phyloP scores from a whole-genome alignment of 2,329 filamentous ascomycete species.

The Pseudogymnoascus sp. region DNA sequence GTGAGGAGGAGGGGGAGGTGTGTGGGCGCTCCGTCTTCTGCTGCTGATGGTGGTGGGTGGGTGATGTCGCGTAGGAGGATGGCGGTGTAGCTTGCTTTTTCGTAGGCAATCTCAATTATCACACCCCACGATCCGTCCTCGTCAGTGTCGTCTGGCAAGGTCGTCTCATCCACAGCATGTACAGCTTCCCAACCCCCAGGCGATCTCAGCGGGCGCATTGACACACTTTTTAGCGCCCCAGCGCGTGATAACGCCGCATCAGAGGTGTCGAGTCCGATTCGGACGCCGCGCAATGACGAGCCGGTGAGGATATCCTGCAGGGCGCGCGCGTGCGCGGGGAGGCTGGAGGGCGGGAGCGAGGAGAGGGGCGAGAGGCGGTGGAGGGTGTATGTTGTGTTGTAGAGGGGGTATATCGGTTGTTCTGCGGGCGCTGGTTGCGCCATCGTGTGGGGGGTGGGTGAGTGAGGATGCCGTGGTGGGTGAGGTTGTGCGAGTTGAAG shows the following conservation, averaged over 20 bases:
- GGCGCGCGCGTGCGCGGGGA: conserved; percentile 32
- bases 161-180: conserved; percentile 15
- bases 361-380: conserved; percentile 40
- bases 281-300: conserved; percentile 37
- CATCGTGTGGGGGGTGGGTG: not conserved
- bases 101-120: conserved; percentile 23
- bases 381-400: conserved; percentile 36
- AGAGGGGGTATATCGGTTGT: conserved; percentile 32
- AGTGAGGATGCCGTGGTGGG: not conserved
- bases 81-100: conserved; percentile 24
- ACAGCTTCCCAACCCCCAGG: conserved; percentile 28
- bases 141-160: not conserved
- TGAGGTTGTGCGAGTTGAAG: not conserved
- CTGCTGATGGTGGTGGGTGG: not conserved
- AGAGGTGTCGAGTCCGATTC: conserved; percentile 32
- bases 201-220: conserved; percentile 34
- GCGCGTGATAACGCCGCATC: conserved; percentile 28
- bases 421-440: not conserved
- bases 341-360: conserved; percentile 28
- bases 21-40: conserved; percentile 27
- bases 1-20: conserved; percentile 36
- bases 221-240: conserved; percentile 35
- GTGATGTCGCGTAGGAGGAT: conserved; percentile 19
- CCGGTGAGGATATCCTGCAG: conserved; percentile 37
- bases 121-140: conserved; percentile 18